A percentile compares a stretch with the other conserved stretches of the same genome.
phyloP scores from a whole-genome alignment of 1,284 basidiomycete species.

The Vanrija humicola region DNA sequence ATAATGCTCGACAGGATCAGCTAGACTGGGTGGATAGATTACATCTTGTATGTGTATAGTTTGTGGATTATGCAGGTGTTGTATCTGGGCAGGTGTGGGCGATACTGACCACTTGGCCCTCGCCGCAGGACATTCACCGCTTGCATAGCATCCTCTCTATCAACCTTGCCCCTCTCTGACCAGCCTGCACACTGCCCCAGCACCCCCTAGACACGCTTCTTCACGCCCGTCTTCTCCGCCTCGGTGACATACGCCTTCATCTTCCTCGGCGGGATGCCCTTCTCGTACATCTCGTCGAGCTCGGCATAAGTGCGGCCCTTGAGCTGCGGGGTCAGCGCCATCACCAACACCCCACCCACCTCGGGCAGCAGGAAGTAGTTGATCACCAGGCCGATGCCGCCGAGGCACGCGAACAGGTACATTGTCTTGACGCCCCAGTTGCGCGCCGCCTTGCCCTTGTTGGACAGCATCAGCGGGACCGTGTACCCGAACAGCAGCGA shows the following conservation, averaged over 20 bases:
- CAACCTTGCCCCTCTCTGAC: no score
- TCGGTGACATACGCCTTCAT: conserved; percentile 13
- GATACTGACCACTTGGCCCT: no score
- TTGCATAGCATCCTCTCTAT: no score
- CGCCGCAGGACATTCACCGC: no score
- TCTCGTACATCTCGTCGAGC: conserved; percentile 19
- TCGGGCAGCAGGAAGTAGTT: conserved; percentile 11
- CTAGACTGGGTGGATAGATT: no score
- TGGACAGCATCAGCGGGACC: conserved; percentile 8
- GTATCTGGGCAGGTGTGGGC: no score
- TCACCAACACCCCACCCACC: not conserved
- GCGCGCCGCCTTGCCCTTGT: conserved; percentile 1
- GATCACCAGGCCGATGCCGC: conserved; percentile 5
- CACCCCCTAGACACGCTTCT: not conserved
- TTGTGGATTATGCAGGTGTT: no score
- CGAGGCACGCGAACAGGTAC: conserved; percentile 7
- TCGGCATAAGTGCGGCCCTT: conserved; percentile 15
- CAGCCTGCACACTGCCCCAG: no score
- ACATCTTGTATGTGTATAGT: no score
- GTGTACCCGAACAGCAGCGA: conserved; percentile 8
- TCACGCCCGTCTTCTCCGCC: not conserved
- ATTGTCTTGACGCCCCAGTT: conserved; percentile 15
- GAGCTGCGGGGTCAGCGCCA: not conserved
- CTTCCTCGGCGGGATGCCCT: conserved; percentile 11
- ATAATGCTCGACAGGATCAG: no score